These are phyloP conservation scores for Ichthyophthirius multifiliis DNA, from an alignment of 169 alveolate genomes.

Conservation along the genomic window DNA sequence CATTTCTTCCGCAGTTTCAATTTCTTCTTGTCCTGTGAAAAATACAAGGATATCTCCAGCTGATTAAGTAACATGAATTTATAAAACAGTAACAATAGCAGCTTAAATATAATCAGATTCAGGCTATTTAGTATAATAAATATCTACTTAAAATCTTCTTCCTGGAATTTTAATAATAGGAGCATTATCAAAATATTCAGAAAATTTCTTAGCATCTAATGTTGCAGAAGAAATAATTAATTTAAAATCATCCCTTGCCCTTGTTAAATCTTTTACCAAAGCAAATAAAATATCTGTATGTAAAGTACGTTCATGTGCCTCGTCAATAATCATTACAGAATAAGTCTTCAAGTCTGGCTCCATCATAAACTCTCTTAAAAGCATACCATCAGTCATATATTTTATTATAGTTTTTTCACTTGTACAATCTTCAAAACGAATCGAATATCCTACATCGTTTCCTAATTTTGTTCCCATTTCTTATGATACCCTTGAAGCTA, in stretches of 20 bases:
- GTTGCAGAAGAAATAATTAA: conserved; percentile 92
- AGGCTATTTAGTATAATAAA: conserved; percentile 97
- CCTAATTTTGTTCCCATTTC: conserved; percentile 98
- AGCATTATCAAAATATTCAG: conserved; percentile 95
- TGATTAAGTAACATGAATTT: conserved; percentile 99
- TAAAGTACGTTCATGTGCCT: conserved; percentile 99
- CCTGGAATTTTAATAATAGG: conserved; percentile 96
- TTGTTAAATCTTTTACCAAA: conserved; percentile 92
- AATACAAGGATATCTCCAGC: conserved; percentile 98
- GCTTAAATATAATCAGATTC: conserved; percentile 99
- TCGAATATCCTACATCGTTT: conserved; percentile 92
- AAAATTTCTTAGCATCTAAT: conserved; percentile 97
- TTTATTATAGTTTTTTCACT: conserved; percentile 93
- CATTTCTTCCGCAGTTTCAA: conserved; percentile 93
- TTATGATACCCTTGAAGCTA: conserved; percentile 98
- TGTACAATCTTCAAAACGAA: conserved; percentile 99
- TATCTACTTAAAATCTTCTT: conserved; percentile 96
- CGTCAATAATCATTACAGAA: conserved; percentile 97
- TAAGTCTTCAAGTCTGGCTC: conserved; percentile 95
- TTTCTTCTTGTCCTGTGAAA: conserved; percentile 99
- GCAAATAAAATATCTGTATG: conserved; percentile 99
- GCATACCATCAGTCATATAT: conserved; percentile 99
- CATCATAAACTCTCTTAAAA: conserved; percentile 94
- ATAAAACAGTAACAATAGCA: conserved; percentile 96
- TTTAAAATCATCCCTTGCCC: conserved; percentile 72